phyloP scores from a whole-genome alignment of 2,329 filamentous ascomycete genomes.

The Pyrenochaeta sp. region DNA sequence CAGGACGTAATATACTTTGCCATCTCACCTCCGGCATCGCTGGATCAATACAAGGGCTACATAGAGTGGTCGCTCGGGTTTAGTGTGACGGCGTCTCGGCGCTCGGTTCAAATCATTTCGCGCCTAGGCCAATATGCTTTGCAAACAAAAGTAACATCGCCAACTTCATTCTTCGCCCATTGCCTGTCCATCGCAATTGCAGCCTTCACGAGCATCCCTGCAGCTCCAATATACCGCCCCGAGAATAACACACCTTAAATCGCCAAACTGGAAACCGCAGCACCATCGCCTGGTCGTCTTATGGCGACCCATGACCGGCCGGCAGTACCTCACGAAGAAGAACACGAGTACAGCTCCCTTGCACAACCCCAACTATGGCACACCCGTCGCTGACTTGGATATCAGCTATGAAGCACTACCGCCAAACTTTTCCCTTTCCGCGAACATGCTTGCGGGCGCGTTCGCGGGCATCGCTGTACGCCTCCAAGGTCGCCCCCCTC shows the following conservation, averaged over 20 bases:
- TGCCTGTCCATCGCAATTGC: constrained; percentile 22
- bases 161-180: constrained; percentile 21
- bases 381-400: constrained; percentile 30
- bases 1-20: constrained; percentile 5
- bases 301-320: constrained; percentile 53
- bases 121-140: constrained; percentile 33
- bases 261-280: constrained; percentile 48
- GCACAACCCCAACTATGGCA: constrained; percentile 4
- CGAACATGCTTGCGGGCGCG: constrained; percentile 95
- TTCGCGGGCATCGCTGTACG: constrained; percentile 95
- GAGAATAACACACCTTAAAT: constrained; percentile 17
- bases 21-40: constrained; percentile 24
- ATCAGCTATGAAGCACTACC: constrained; percentile 88
- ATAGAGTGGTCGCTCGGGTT: constrained; percentile 9
- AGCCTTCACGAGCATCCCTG: constrained; percentile 10
- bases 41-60: constrained; percentile 9
- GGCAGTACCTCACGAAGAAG: constrained; percentile 47
- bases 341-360: constrained; percentile 50
- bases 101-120: constrained; percentile 32
- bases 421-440: constrained; percentile 89
- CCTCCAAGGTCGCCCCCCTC: constrained; percentile 22
- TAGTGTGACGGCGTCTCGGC: constrained; percentile 36
- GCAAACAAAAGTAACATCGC: constrained; percentile 39
- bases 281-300: constrained; percentile 46
- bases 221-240: constrained; percentile 9